These are phyloP conservation scores for Quercus bicolor DNA, from an alignment of 306 rosid genomes.

Conservation along the genomic window DNA sequence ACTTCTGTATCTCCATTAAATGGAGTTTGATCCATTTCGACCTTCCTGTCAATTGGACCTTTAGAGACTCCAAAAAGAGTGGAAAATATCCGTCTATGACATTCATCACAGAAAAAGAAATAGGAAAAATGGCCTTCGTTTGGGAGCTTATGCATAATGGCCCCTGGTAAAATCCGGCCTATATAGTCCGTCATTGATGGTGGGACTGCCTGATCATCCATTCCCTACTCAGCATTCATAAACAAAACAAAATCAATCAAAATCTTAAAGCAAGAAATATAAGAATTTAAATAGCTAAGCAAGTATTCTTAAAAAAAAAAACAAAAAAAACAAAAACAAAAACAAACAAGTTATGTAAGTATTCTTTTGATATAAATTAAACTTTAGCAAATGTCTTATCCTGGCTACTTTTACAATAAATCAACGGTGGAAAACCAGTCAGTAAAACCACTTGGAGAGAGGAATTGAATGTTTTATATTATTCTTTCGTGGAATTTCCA, in stretches of 20 bases:
- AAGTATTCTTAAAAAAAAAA: neutral
- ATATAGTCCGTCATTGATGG: constrained; percentile 66
- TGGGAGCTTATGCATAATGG: constrained; percentile 69
- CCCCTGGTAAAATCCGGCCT: constrained; percentile 68
- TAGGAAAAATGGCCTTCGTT: constrained; percentile 90
- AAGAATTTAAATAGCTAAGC: neutral
- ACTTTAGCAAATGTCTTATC: neutral
- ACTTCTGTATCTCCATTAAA: constrained; percentile 30
- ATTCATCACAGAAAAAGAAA: constrained; percentile 78
- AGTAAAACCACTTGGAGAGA: too few species aligned
- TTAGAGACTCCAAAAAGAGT: constrained; percentile 74
- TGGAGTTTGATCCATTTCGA: constrained; percentile 26
- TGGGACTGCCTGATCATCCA: constrained; percentile 78
- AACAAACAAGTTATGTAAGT: too few species aligned
- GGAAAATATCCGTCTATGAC: constrained; percentile 68
- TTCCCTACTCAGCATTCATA: constrained; percentile 58
- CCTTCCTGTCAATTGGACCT: constrained; percentile 48
- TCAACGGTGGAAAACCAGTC: neutral
- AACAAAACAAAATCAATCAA: constrained; percentile 1
- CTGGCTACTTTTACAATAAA: neutral
- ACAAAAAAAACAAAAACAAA: too few species aligned
- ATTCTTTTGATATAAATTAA: neutral
- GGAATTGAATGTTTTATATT: neutral
- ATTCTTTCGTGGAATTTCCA: neutral
- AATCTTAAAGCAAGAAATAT: neutral